phyloP scores from a whole-genome alignment of 2,329 filamentous ascomycete genomes.

The Dothideomycetes sp. region DNA sequence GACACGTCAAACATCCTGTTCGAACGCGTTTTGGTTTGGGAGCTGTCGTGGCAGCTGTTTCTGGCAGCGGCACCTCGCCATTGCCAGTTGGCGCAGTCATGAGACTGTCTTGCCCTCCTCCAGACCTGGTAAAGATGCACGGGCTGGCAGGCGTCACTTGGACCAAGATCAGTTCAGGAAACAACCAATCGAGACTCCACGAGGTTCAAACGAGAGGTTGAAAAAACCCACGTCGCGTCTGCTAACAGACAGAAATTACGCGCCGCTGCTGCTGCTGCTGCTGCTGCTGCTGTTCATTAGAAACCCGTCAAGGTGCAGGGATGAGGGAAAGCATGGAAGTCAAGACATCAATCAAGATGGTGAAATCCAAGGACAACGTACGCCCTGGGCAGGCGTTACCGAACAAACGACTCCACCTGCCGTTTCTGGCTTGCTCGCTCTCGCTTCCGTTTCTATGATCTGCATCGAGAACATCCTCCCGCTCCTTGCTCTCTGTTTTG shows the following conservation, averaged over 20 bases:
- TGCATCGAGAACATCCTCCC: no score
- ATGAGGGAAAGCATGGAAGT: no score
- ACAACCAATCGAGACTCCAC: no score
- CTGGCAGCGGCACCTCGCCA: constrained; percentile 22
- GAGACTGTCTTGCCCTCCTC: neutral
- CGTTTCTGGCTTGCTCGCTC: neutral
- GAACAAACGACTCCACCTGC: constrained; percentile 10
- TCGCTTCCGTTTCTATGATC: neutral
- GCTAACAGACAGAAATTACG: neutral
- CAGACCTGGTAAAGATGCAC: neutral
- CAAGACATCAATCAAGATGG: constrained; percentile 4
- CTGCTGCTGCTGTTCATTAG: no score
- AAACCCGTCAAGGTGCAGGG: neutral
- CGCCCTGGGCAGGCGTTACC: constrained; percentile 7
- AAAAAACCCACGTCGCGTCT: constrained; percentile 9
- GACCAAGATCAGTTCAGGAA: no score
- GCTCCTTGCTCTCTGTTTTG: constrained; percentile 1
- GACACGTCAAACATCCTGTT: constrained; percentile 83
- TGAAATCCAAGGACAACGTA: constrained; percentile 7
- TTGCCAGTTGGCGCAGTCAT: constrained; percentile 18
- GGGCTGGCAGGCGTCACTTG: no score
- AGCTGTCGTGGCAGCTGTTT: constrained; percentile 25
- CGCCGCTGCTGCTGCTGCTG: no score
- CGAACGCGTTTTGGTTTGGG: constrained; percentile 74
- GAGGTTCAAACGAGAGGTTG: no score